These are phyloP conservation scores for Aspergillus heteromorphus DNA, from an alignment of 495 filamentous ascomycete genomes.

Conservation along the genomic window DNA sequence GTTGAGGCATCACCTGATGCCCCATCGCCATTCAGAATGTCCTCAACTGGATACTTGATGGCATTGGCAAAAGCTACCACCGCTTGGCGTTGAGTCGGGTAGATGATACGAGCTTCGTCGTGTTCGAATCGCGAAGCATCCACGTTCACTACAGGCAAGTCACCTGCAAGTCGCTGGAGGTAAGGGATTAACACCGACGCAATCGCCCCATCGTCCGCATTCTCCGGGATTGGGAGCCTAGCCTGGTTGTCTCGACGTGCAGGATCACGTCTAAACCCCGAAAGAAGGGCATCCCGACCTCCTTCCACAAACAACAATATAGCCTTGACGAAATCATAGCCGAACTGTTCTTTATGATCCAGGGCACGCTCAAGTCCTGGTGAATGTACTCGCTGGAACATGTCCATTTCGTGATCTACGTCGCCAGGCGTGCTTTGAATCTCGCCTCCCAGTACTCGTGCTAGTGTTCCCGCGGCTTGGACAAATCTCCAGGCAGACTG, in stretches of 20 bases:
- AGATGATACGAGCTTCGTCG: constrained; percentile 48
- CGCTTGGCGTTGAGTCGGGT: constrained; percentile 50
- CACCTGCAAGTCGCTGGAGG: constrained; percentile 44
- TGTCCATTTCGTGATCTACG: constrained; percentile 21
- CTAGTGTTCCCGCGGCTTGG: constrained; percentile 60
- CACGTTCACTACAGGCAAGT: constrained; percentile 49
- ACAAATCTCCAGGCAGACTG: constrained; percentile 59
- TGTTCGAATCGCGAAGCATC: constrained; percentile 55
- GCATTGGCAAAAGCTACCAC: constrained; percentile 52
- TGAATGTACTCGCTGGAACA: constrained; percentile 46
- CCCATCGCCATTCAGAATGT: constrained; percentile 27
- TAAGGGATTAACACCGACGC: constrained; percentile 56
- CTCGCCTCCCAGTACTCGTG: constrained; percentile 48
- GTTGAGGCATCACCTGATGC: constrained; percentile 19
- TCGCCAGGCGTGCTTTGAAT: constrained; percentile 28
- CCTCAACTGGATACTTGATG: constrained; percentile 46
- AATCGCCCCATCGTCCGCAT: constrained; percentile 47
- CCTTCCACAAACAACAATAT: constrained; percentile 59
- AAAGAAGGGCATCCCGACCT: constrained; percentile 46
- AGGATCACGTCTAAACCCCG: constrained; percentile 48
- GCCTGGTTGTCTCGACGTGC: constrained; percentile 27
- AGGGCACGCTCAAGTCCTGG: constrained; percentile 42
- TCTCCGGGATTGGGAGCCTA: constrained; percentile 48
- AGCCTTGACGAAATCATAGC: constrained; percentile 62
- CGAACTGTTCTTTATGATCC: constrained; percentile 42